Evolutionary conservation across 306 rosid genomes (phyloP).

Genomic region (Acmispon strigosus): DNA sequence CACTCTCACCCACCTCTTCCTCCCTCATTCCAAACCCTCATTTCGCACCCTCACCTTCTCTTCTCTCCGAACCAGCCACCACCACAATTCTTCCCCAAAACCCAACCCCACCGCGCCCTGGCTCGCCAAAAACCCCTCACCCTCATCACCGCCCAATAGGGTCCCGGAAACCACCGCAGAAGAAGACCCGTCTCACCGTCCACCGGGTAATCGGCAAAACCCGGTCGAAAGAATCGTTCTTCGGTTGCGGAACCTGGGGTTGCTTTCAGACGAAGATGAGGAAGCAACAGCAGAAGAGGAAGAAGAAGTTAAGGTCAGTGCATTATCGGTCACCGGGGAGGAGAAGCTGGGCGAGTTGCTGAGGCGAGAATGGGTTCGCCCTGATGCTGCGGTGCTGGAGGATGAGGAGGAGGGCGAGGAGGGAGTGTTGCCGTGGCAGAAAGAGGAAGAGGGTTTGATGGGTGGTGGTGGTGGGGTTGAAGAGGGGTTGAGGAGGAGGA

Average conservation of each 20-base stretch:
- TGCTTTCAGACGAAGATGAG: slow-evolving; percentile 46
- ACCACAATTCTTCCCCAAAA: slow-evolving; percentile 22
- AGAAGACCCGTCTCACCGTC: slow-evolving; percentile 12
- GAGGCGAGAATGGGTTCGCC: slow-evolving; percentile 71
- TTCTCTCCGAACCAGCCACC: slow-evolving; percentile 36
- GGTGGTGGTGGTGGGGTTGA: slow-evolving; percentile 27
- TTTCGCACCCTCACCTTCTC: slow-evolving; percentile 41
- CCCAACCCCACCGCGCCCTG: slow-evolving; percentile 50
- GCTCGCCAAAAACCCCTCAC: slow-evolving; percentile 59
- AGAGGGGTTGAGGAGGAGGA: slow-evolving; percentile 49
- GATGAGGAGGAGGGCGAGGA: slow-evolving; percentile 34
- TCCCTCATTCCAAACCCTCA: slow-evolving; percentile 35
- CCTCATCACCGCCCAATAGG: slow-evolving; percentile 10
- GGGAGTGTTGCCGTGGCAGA: slow-evolving; percentile 33
- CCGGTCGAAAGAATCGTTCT: slow-evolving; percentile 78
- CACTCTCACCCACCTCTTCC: slow-evolving; percentile 33
- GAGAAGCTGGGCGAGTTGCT: slow-evolving; percentile 75
- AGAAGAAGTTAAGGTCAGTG: slow-evolving; percentile 12
- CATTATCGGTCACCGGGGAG: slow-evolving; percentile 51
- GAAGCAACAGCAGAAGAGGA: not conserved
- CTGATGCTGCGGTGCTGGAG: slow-evolving; percentile 40
- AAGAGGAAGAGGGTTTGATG: slow-evolving; percentile 33
- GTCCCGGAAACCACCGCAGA: slow-evolving; percentile 8
- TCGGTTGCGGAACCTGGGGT: slow-evolving; percentile 66
- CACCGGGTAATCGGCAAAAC: slow-evolving; percentile 32